These are phyloP conservation scores for Arthrobotrys sphaeroides DNA, from an alignment of 2,329 filamentous ascomycete species.

Conservation along the genomic window DNA sequence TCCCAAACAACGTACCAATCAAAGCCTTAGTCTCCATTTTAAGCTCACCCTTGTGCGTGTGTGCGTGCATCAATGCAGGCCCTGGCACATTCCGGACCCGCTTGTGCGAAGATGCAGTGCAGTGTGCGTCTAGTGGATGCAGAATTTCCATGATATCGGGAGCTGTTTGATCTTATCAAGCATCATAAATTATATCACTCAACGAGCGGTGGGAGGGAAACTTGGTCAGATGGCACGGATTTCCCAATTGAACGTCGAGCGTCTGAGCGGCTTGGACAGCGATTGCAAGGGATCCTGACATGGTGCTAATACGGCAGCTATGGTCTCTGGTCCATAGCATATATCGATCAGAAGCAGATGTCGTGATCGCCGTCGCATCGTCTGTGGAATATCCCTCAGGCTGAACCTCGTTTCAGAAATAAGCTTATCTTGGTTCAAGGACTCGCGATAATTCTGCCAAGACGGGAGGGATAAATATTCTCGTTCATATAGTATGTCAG, in stretches of 20 bases:
- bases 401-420: slow-evolving; percentile 7
- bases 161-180: slow-evolving; percentile 23
- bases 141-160: not conserved
- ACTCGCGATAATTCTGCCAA: too few relatives aligned
- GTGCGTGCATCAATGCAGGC: slow-evolving; percentile 23
- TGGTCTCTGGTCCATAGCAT: not conserved
- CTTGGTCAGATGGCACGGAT: not conserved
- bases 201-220: not conserved
- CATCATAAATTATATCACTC: slow-evolving; percentile 34
- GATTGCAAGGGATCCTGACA: not conserved
- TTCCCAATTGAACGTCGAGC: slow-evolving; percentile 4
- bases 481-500: too few relatives aligned
- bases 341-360: slow-evolving; percentile 2
- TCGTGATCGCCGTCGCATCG: not conserved
- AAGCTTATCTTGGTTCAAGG: not conserved
- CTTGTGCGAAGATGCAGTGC: slow-evolving; percentile 2
- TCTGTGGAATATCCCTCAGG: slow-evolving; percentile 10
- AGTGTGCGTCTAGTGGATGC: not conserved
- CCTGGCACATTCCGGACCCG: slow-evolving; percentile 17
- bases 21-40: slow-evolving; percentile 17
- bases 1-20: slow-evolving; percentile 29
- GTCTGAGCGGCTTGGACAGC: not conserved
- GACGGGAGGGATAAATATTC: too few relatives aligned
- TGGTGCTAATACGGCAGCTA: not conserved
- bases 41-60: slow-evolving; percentile 53